Base-by-base conservation (phyloP, 2,329 filamentous ascomycete genomes). In the Pleurostoma richardsiae region DNA sequence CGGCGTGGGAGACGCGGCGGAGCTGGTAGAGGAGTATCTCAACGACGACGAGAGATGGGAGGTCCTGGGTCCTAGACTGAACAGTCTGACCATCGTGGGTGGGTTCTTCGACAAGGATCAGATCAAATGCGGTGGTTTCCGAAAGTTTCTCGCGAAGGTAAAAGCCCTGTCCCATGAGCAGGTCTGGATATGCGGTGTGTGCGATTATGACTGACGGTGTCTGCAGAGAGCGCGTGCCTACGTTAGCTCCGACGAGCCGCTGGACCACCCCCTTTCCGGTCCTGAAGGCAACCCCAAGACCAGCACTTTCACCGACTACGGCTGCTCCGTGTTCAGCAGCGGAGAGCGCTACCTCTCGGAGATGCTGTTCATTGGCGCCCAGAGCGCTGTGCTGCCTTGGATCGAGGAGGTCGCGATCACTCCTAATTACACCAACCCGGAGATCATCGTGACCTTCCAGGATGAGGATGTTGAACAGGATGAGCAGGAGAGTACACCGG, bases 311-410 rank as follows among this genome's bases (percentile, higher is more conserved):
- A 69, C 70, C 0, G 54, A 63, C 8, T 69, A 77, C 40, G 85
- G 85, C 4, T 86, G 80, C 52, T 85, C 86, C 4, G 76, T 82
- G 51, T 86, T 85, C 63, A 84, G 85, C n/a, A 78, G 83, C 2
- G 85, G 85, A 4, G 80, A 86, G 51, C 56, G 65, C 1, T 59
- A 72, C 31, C 72, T 81, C 56, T 68, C 68, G 6, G 88, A 95
- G 61, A 70, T 72, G 36, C 76, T 88, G 50, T 73, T 91, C 44
- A 69, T 85, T 10, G 62, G 60, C 8, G 75, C 78, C 0, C 76
- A 80, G 52, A 55, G 60, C 10, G 62, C 69, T 3, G 76, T 88
- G 29, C 62, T 89, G 3, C 62, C 68, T 38, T 90, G 83, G 74
- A 69, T 90, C 33, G 67, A 80, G 42, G 68, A 78, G 36, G 73